Conservation (phyloP, 768 basidiomycete genomes). For the Lactarius evosmus region DNA sequence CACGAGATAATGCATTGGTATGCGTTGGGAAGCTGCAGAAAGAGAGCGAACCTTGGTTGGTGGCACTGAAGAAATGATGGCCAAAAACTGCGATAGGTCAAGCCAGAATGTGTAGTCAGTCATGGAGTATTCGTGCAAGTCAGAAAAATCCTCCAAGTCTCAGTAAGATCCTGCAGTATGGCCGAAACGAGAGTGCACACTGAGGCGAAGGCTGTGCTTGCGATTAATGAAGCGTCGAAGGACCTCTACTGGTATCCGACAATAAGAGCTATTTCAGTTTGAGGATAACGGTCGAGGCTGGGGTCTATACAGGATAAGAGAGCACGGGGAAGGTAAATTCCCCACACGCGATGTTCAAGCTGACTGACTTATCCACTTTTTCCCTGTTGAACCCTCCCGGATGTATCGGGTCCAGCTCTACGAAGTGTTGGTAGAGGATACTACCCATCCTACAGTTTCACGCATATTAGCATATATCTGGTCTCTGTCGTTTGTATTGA, state of each 20-base stretch:
- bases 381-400: background rate
- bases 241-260: constrained; percentile 46
- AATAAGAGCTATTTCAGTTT: constrained; percentile 30
- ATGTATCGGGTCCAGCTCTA: background rate
- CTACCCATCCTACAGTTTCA: background rate
- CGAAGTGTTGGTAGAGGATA: background rate
- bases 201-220: constrained; percentile 55
- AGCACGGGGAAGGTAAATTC: background rate
- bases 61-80: constrained; percentile 58
- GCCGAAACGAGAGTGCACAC: constrained; percentile 31
- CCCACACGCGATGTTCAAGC: background rate
- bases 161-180: background rate
- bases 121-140: constrained; percentile 66
- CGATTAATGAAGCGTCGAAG: constrained; percentile 59
- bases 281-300: background rate
- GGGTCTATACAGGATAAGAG: background rate
- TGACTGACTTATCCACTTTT: background rate
- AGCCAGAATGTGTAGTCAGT: constrained; percentile 65
- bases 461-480: background rate
- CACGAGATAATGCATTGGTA: background rate
- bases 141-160: constrained; percentile 55
- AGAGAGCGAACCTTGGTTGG: constrained; percentile 44
- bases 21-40: background rate
- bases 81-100: constrained; percentile 63
- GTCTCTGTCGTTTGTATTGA: background rate